phyloP scores from a whole-genome alignment of 805 yeast species.

The Isabelozyma gotoi region DNA sequence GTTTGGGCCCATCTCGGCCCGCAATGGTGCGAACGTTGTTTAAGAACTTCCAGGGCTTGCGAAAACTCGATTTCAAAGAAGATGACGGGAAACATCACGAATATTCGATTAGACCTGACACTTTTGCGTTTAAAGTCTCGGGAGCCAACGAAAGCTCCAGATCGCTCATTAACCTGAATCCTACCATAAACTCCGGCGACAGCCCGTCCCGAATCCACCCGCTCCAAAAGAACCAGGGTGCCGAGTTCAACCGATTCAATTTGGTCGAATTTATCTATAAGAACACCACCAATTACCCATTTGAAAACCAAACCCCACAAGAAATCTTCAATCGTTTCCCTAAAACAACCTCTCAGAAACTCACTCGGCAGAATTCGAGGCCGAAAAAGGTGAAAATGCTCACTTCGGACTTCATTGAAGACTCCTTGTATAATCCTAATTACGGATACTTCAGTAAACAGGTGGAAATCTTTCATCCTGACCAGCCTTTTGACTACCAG shows the following conservation, averaged over 20 bases:
- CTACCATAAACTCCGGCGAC: background rate
- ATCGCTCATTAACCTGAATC: constrained; percentile 8
- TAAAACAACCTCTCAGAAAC: constrained; percentile 27
- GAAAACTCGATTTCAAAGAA: constrained; percentile 14
- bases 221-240: constrained; percentile 15
- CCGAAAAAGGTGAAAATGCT: constrained; percentile 70
- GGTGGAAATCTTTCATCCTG: constrained; percentile 73
- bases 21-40: background rate
- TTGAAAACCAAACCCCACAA: constrained; percentile 35
- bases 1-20: background rate
- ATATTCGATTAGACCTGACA: constrained; percentile 45
- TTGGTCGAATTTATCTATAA: constrained; percentile 35
- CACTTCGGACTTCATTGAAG: constrained; percentile 80
- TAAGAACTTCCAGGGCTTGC: background rate
- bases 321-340: constrained; percentile 39
- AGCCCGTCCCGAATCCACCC: constrained; percentile 15
- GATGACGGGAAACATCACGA: constrained; percentile 33
- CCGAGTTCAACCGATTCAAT: constrained; percentile 17
- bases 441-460: constrained; percentile 83
- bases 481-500: constrained; percentile 61
- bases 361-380: constrained; percentile 37
- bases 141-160: constrained; percentile 17
- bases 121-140: constrained; percentile 42
- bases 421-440: constrained; percentile 74
- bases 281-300: constrained; percentile 43